Base-by-base conservation (phyloP, 2,329 filamentous ascomycete genomes). In the Dissoconium aciculare region DNA sequence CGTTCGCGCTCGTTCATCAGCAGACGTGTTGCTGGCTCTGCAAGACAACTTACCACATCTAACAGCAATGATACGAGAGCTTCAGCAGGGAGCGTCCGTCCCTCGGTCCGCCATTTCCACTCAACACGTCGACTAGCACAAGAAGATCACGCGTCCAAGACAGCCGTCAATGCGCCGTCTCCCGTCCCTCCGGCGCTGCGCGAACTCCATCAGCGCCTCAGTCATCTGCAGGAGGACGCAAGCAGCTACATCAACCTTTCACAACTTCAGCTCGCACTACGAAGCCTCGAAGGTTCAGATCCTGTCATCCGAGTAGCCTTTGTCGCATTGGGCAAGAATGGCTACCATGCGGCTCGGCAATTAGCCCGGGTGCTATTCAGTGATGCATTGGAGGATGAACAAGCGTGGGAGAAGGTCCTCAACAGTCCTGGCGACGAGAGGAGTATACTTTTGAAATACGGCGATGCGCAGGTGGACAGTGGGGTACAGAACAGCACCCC, bases 211-310 rank as follows among this genome's bases (percentile, higher is more conserved):
- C 55, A 63, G 26, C 60, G 69, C 2, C 59, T 85, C 1, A 52
- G 63, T 2, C 64, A 69, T 13, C 61, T 87, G 3, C 66, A 78
- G 44, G 67, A 66, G 30, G 59, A 69, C 28, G 71, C 72, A 2
- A 64, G 69, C 14, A 67, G 63, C 35, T 66, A 74, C 43, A 64
- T 79, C 31, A 78, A 78, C 46, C 63, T 76, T n/a, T 71, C 77
- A 16, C 65, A 76, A 33, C 51, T 85, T 27, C 75, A 81, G 52
- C 66, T 87, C 43, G 79, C 78, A 9, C 57, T 82, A 13, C 66
- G 71, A 39, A 74, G 78, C 13, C 49, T 76, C 39, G 69, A 71
- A 45, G 62, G 59, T 14, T 57, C 64, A 27, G 54, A 59, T 37
- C 63, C 67, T 3, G 58, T 69, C 6, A 60, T 70, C 26, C 56